Evolutionary conservation across 441 rosid genomes (phyloP).

Genomic region (Corymbia citriodora): DNA sequence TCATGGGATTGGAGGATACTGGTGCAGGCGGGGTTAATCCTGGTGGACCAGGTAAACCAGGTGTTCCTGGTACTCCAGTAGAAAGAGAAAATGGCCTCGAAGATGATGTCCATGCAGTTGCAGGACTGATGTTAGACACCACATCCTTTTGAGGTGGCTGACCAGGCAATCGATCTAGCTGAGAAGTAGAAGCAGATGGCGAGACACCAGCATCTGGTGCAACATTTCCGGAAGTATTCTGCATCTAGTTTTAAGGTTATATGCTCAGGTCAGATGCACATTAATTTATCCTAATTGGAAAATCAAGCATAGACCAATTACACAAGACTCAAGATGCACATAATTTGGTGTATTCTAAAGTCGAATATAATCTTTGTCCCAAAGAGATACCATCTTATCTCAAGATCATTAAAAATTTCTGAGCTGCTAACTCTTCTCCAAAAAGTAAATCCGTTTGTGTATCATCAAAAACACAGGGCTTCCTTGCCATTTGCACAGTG

Average conservation of each 20-base stretch:
- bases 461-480: background rate
- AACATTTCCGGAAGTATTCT: conserved; percentile 26
- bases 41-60: conserved; percentile 36
- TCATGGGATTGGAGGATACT: conserved; percentile 12
- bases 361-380: background rate
- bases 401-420: background rate
- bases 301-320: background rate
- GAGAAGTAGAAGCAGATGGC: conserved; percentile 29
- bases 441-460: background rate
- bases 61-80: conserved; percentile 27
- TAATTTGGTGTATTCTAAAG: background rate
- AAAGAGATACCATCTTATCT: background rate
- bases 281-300: background rate
- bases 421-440: background rate
- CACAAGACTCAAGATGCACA: background rate
- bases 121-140: conserved; percentile 16
- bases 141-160: conserved; percentile 29
- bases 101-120: conserved; percentile 28
- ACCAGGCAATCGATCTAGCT: conserved; percentile 29
- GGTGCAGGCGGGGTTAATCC: conserved; percentile 31
- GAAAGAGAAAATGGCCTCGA: conserved; percentile 32
- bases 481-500: background rate
- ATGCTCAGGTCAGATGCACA: background rate
- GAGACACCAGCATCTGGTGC: conserved; percentile 24
- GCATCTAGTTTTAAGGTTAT: conserved; percentile 15